Base-by-base conservation (phyloP, 2,329 filamentous ascomycete species). In the Coniochaeta ligniaria region DNA sequence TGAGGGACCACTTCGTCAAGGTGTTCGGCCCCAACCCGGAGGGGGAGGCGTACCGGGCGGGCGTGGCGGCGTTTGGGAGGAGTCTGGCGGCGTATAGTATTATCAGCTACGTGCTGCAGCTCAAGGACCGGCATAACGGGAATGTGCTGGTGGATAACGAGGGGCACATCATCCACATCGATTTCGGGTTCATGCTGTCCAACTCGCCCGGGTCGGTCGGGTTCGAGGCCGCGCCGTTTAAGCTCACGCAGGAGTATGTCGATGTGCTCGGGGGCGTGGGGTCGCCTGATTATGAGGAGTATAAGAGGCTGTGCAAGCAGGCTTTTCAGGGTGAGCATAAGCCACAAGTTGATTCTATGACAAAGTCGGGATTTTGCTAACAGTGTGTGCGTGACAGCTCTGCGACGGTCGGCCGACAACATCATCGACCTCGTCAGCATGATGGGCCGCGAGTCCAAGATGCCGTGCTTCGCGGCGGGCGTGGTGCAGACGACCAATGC, bases 111-210 rank as follows among this genome's bases (percentile, higher is more conserved):
- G 79, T 95, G 57, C 78, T 95, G 59, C 91, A 95, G 73, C 83
- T 95, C 62, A 95, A 95, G 72, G 91, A 95, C 69, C 83, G 91
- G 14, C 91, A 95, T 72, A 95, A 95, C 70, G 91, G 91, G 60
- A 95, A 95, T 69, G 89, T 95, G 16, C 81, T 95, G 62, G 89
- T 95, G 68, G 91, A 94, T 73, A 92, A 90, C 68, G 88, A 91
- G 72, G 91, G 91, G 11, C 91, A 95, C 70, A 92, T 94, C 60
- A 87, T 95, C 63, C 91, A 95, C 71, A 95, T 95, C 63, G 91
- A 95, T 73, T 95, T 95, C 73, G 91, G 91, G 60, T 95, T 95
- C 72, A 94, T 95, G 89, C 79, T 95, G 36, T 93, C 89, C 55
- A 95, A 95, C 73, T 92, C 90, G 1, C 91, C 91, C 0, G 91